Evolutionary conservation across 495 filamentous ascomycete genomes (phyloP).

Genomic region (Tricharina praecox): DNA sequence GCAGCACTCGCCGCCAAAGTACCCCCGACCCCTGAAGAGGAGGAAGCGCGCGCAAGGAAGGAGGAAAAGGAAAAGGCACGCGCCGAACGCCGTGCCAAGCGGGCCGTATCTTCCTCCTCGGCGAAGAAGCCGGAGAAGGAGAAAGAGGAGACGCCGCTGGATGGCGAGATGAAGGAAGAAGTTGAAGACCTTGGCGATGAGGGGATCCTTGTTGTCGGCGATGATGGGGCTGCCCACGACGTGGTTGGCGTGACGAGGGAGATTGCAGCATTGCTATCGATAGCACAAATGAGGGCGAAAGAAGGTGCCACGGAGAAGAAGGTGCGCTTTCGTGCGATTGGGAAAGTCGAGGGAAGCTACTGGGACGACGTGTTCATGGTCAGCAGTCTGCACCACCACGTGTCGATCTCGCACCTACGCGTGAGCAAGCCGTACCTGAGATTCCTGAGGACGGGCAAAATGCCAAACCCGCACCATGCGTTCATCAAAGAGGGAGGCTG

Average conservation of each 20-base stretch:
- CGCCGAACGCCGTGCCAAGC: constrained; percentile 1
- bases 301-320: constrained; percentile 22
- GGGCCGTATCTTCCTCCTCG: background rate
- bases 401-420: constrained; percentile 18
- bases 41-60: constrained; percentile 1
- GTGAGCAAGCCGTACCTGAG: constrained; percentile 22
- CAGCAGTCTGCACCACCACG: constrained; percentile 22
- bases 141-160: constrained; percentile 5
- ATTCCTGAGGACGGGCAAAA: constrained; percentile 23
- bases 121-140: constrained; percentile 13
- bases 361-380: constrained; percentile 27
- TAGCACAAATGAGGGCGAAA: constrained; percentile 21
- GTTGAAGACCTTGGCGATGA: constrained; percentile 12
- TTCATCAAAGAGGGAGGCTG: constrained; percentile 20
- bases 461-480: constrained; percentile 17
- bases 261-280: constrained; percentile 16
- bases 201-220: constrained; percentile 11
- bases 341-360: constrained; percentile 10
- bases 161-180: constrained; percentile 12
- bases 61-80: constrained; percentile 2
- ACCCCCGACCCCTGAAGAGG: constrained; percentile 4
- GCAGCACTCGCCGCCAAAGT: background rate
- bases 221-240: constrained; percentile 19
- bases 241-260: constrained; percentile 22
- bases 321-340: constrained; percentile 17